Evolutionary conservation across 2,329 filamentous ascomycete genomes (phyloP).

Genomic region (Magnaporthiopsis poae): DNA sequence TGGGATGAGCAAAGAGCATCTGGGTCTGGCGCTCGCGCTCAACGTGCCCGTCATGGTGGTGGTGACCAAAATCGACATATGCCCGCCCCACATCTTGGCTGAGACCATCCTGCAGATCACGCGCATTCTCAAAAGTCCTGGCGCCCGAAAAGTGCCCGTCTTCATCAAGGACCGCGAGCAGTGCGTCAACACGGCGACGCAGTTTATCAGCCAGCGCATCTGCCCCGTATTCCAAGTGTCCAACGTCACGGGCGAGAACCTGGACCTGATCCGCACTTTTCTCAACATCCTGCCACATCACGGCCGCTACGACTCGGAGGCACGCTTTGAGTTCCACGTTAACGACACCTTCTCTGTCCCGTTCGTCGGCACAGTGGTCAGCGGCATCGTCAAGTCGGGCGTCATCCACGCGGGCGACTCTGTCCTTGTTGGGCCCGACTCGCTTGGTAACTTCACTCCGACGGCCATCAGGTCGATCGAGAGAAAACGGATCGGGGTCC

Average conservation of each 20-base stretch:
- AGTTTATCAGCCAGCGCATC: conserved; percentile 90
- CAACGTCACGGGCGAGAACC: conserved; percentile 86
- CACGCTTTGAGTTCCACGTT: conserved; percentile 86
- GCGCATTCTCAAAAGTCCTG: conserved; percentile 86
- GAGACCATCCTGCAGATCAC: conserved; percentile 87
- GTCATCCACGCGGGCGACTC: conserved; percentile 84
- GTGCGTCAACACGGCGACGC: conserved; percentile 87
- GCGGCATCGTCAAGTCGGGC: conserved; percentile 80
- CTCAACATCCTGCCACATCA: conserved; percentile 92
- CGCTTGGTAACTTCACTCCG: conserved; percentile 75
- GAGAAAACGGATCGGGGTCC: conserved; percentile 81
- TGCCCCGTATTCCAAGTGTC: conserved; percentile 97
- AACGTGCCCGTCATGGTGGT: conserved; percentile 98
- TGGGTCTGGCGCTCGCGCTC: conserved; percentile 85
- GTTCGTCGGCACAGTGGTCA: conserved; percentile 91
- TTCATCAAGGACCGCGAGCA: conserved; percentile 88
- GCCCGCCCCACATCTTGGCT: conserved; percentile 86
- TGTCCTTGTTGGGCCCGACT: conserved; percentile 81
- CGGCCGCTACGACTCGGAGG: conserved; percentile 79
- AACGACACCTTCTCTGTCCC: conserved; percentile 98
- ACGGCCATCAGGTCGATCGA: conserved; percentile 89
- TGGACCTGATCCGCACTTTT: conserved; percentile 85
- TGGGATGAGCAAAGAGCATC: conserved; percentile 96
- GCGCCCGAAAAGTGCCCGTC: conserved; percentile 87
- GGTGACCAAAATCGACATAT: conserved; percentile 97